Evolutionary conservation across 345 rosid genomes (phyloP), one percentile per base, ranked within the genome.

Genomic region (Tarenaya hassleriana): DNA sequence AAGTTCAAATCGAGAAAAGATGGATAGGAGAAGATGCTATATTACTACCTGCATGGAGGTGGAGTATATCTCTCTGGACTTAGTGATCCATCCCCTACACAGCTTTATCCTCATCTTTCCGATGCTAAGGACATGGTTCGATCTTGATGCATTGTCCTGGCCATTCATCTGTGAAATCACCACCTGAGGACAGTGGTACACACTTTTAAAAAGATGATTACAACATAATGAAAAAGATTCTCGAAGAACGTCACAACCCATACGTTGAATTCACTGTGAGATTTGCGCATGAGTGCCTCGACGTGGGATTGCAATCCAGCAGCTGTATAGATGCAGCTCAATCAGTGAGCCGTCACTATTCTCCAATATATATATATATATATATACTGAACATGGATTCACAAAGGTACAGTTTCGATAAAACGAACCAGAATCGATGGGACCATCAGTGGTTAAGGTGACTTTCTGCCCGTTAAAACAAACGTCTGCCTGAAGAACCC

Each of bases 81-180:
- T 94, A 34, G 99, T 70, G 35, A 94, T 94, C 99, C 99, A 94
- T 56, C 95, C 99, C 61, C 99, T 75, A 62, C 83, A 83, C 24
- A 94, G 84, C 70, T 94, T 94, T 68, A 94, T 72, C 81, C 99
- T 82, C 65, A 76, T 67, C 67, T 82, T 94, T 63, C 99, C 96
- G 62, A 88, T 66, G 50, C 80, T 87, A 46, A 88, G 75, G 40
- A 52, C 47, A 34, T 88, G 96, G 39, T 54, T 56, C 20, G 97
- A 75, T 42, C 74, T 66, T 0, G 94, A 86, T 20, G 85, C 72
- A 67, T 86, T 52, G 58, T 75, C 85, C 70, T 83, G 97, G 57
- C 95, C 96, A 69, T 94, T 94, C 69, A 85, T 85, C 72, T 81
- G 79, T 8, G 87, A 81, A 67, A 92, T 78, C 43, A 73, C 69